phyloP scores from a whole-genome alignment of 352 stramenopile species.

The Aphanomyces stellatus region DNA sequence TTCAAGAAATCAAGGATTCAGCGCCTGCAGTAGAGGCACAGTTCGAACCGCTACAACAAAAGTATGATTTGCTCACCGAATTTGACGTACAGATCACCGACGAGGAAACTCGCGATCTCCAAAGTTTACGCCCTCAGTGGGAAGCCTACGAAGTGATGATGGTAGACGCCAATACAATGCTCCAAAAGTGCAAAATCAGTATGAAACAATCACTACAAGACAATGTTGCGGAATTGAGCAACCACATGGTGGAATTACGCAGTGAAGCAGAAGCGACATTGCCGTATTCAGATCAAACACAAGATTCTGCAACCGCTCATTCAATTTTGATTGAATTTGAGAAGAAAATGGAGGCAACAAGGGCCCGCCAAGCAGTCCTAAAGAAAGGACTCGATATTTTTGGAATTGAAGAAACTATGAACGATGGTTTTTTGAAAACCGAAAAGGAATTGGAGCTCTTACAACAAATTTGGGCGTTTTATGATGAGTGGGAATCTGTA shows the following conservation, averaged over 20 bases:
- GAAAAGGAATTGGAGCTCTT: constrained; percentile 86
- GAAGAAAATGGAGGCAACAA: constrained; percentile 77
- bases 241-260: constrained; percentile 71
- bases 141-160: constrained; percentile 80
- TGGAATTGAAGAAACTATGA: constrained; percentile 79
- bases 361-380: constrained; percentile 53
- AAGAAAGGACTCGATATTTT: constrained; percentile 92
- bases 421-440: constrained; percentile 76
- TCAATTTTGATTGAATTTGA: constrained; percentile 81
- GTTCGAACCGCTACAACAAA: constrained; percentile 79
- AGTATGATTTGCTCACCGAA: constrained; percentile 79
- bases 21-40: constrained; percentile 53
- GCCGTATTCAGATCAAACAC: constrained; percentile 56
- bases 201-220: constrained; percentile 95
- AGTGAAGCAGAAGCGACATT: constrained; percentile 63
- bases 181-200: constrained; percentile 90
- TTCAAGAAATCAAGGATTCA: constrained; percentile 83
- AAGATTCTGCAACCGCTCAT: constrained; percentile 41
- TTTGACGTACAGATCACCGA: constrained; percentile 86
- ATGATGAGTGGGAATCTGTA: constrained; percentile 81
- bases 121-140: constrained; percentile 66
- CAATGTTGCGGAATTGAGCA: constrained; percentile 78
- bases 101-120: constrained; percentile 70
- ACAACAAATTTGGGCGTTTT: constrained; percentile 85
- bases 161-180: constrained; percentile 75